These are phyloP conservation scores for Sphagnum fallax DNA, from an alignment of 228 moss, liverwort and hornwort species.

Conservation along the genomic window DNA sequence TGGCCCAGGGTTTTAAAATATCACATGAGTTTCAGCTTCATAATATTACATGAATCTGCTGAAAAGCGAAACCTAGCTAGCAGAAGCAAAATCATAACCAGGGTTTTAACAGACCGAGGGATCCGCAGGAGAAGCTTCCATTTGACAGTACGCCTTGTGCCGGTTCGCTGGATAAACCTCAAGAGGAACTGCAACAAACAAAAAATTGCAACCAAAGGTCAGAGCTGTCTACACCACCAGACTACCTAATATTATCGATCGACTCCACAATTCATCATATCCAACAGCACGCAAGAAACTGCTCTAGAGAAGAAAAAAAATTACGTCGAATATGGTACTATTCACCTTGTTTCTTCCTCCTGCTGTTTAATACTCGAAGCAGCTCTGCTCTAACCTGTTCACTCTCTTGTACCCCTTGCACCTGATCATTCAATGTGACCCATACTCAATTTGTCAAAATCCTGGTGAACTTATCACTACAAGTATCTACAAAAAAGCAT, in stretches of 20 bases:
- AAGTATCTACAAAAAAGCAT: no score
- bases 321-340: neutral
- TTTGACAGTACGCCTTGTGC: slow-evolving; percentile 21
- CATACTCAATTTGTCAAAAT: no score
- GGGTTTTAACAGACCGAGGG: slow-evolving; percentile 17
- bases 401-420: slow-evolving; percentile 9
- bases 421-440: no score
- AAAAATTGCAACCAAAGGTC: neutral
- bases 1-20: no score
- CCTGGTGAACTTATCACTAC: no score
- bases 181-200: slow-evolving; percentile 22
- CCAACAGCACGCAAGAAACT: neutral
- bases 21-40: neutral
- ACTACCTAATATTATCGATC: neutral
- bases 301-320: no score
- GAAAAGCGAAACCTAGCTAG: neutral
- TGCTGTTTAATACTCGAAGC: slow-evolving; percentile 32
- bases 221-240: no score
- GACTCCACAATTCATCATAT: neutral
- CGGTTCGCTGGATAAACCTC: slow-evolving; percentile 21
- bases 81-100: neutral
- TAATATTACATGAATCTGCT: neutral
- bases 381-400: slow-evolving; percentile 35
- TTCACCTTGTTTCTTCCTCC: slow-evolving; percentile 25
- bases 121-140: slow-evolving; percentile 17